Base-by-base conservation (phyloP, 441 rosid species). In the Erodium trifolium region DNA sequence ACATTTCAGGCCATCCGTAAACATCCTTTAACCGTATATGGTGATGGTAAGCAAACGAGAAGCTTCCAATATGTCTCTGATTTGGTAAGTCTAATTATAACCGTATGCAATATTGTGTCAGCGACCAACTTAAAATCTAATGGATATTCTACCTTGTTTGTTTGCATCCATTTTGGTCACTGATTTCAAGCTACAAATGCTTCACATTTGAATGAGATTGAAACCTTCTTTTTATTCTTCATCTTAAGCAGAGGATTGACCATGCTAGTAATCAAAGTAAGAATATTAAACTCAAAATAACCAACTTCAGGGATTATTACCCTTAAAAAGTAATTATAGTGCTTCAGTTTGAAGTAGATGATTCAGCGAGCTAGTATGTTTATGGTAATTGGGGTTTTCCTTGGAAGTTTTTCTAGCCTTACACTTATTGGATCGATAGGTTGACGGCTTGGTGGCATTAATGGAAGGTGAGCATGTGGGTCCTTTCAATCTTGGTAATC, bases 1-100 rank as follows among this genome's bases (percentile, higher is more conserved):
- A 66, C 68, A 73, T 63, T 70, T 66, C 83, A 93, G 99, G 86
- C 93, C 72, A 93, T 93, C 68, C 97, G 97, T 64, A 91, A 89
- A 83, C 92, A 83, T 65, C 97, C 99, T 17, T 76, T 93, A 89
- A 88, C 97, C 64, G 96, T 93, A 66, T 93, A 93, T 80, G 99
- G 99, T 71, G 97, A 93, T 78, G 99, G 99, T 78, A 91, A 93
- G 78, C 99, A 93, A 81, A 93, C 99, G 14, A 83, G 99, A 70
- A 93, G 99, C 93, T 93, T 93, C 80, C 99, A 93, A 70, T 93
- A 85, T 79, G 99, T 93, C 75, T 87, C 97, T 55, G 98, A 93
- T 81, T 80, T 93, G 95, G 99, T 93, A 89, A 9, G 74, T n/a
- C 35, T 7, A 9, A 68, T 67, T 55, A 3, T 34, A 3, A 34